Conservation (phyloP, 345 rosid species). For the Draba incana region DNA sequence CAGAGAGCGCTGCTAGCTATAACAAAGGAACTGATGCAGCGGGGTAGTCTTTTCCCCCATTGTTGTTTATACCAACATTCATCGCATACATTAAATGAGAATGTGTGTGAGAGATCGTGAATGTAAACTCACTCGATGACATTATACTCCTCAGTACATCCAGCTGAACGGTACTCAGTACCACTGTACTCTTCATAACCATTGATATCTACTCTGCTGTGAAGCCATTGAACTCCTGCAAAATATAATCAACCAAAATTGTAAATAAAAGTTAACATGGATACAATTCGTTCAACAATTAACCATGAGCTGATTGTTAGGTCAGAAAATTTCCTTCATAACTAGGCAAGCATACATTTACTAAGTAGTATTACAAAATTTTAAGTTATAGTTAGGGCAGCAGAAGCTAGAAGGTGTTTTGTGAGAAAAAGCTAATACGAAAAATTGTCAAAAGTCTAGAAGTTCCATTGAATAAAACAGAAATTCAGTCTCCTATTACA, state of each 20-base stretch:
- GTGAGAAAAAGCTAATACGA: background rate
- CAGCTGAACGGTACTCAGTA: conserved; percentile 84
- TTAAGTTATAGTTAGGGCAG: background rate
- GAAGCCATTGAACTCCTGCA: conserved; percentile 89
- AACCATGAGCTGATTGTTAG: background rate
- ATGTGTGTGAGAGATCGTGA: background rate
- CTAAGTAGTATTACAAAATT: background rate
- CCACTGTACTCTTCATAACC: conserved; percentile 95
- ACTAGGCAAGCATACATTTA: background rate
- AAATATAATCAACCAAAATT: conserved; percentile 9
- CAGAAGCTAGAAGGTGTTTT: background rate
- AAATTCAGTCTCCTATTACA: background rate
- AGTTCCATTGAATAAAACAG: background rate
- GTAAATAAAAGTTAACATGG: background rate
- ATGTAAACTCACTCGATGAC: conserved; percentile 64
- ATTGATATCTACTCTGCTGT: conserved; percentile 72
- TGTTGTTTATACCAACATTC: background rate
- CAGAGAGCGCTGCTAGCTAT: background rate
- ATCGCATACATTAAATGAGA: background rate
- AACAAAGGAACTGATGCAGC: too few relatives aligned
- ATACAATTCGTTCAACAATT: background rate
- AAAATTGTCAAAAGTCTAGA: background rate
- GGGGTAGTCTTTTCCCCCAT: background rate
- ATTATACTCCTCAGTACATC: conserved; percentile 80
- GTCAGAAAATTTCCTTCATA: too few relatives aligned